phyloP scores from a whole-genome alignment of 2,329 filamentous ascomycete genomes.

The Diaporthe destruens region DNA sequence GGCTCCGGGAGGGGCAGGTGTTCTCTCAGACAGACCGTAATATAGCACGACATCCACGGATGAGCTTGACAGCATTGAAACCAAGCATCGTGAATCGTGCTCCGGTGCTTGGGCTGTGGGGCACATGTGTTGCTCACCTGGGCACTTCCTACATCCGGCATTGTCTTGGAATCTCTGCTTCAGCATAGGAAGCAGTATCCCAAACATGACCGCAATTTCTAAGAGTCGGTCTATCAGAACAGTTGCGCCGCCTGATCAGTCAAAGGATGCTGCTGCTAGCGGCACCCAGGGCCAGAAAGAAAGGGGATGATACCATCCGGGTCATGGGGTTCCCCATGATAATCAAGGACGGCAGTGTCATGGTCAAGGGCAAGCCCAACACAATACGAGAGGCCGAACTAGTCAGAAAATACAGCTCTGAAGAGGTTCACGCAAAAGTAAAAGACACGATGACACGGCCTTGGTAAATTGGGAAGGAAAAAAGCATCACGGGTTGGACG shows the following conservation, averaged over 20 bases:
- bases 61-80: conserved; percentile 3
- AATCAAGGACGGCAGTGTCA: conserved; percentile 34
- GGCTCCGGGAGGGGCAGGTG: not conserved
- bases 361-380: conserved; percentile 38
- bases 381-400: conserved; percentile 33
- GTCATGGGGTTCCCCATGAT: conserved; percentile 41
- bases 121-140: conserved; percentile 50
- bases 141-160: conserved; percentile 37
- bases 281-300: not conserved
- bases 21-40: conserved; percentile 2
- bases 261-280: not conserved
- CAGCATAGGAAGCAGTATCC: conserved; percentile 40
- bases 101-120: conserved; percentile 44
- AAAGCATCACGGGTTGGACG: too few relatives aligned
- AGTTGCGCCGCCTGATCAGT: conserved; percentile 27
- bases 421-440: conserved; percentile 1
- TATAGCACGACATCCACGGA: not conserved
- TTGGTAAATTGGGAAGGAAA: too few relatives aligned
- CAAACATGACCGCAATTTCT: conserved; percentile 40
- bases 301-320: conserved; percentile 4
- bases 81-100: conserved; percentile 43
- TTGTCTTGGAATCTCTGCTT: conserved; percentile 38
- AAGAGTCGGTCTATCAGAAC: conserved; percentile 40
- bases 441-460: conserved; percentile 30
- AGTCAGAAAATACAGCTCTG: conserved; percentile 36